Evolutionary conservation across 495 filamentous ascomycete genomes (phyloP).

Genomic region (Aspergillus indologenus): DNA sequence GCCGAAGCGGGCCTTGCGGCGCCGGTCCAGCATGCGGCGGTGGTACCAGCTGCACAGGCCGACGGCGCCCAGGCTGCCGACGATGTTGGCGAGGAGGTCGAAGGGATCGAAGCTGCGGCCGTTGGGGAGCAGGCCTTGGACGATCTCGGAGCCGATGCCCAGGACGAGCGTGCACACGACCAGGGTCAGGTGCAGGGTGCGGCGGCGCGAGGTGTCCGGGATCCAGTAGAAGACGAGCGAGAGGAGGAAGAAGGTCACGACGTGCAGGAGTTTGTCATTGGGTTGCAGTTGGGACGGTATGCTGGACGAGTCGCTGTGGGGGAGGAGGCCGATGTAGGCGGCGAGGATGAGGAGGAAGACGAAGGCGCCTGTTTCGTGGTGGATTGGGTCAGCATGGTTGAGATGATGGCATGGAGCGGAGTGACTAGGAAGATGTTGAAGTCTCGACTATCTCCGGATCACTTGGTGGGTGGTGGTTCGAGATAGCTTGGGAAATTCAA

Average conservation of each 20-base stretch:
- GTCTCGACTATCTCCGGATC: not conserved
- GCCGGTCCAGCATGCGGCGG: slow-evolving; percentile 89
- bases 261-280: slow-evolving; percentile 90
- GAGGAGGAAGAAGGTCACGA: slow-evolving; percentile 84
- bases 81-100: slow-evolving; percentile 83
- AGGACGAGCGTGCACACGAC: slow-evolving; percentile 69
- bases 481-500: not conserved
- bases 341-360: slow-evolving; percentile 69
- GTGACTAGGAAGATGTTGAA: not conserved
- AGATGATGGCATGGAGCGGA: not conserved
- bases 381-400: slow-evolving; percentile 4
- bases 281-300: slow-evolving; percentile 64
- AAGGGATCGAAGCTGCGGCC: slow-evolving; percentile 77
- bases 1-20: slow-evolving; percentile 70
- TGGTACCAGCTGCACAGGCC: slow-evolving; percentile 86
- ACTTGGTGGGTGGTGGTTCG: not conserved
- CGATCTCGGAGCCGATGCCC: slow-evolving; percentile 79
- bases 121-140: slow-evolving; percentile 80
- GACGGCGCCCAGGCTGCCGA: slow-evolving; percentile 69
- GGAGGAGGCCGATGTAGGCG: slow-evolving; percentile 73
- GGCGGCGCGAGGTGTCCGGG: slow-evolving; percentile 81
- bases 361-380: slow-evolving; percentile 60
- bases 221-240: slow-evolving; percentile 95
- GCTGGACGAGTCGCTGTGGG: slow-evolving; percentile 53
- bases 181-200: slow-evolving; percentile 81